These are phyloP conservation scores for Solanum chacoense DNA, from an alignment of 305 asterid species.

Conservation along the genomic window DNA sequence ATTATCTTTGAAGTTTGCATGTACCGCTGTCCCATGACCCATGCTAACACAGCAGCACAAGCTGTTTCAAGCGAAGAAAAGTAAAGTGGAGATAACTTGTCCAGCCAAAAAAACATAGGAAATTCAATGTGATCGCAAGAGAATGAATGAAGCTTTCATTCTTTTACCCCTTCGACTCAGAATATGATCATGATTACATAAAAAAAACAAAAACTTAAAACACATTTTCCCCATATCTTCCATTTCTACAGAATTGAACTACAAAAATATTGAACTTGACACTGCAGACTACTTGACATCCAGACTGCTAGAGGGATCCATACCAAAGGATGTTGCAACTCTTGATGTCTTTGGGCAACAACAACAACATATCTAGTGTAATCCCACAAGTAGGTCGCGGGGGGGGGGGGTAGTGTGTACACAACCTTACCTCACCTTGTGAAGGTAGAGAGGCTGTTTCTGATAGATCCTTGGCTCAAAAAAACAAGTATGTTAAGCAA, in stretches of 20 bases:
- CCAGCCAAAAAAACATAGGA: neutral
- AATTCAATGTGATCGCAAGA: neutral
- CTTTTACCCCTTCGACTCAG: neutral
- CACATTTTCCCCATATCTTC: neutral
- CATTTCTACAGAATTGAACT: neutral
- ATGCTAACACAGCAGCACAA: conserved; percentile 49
- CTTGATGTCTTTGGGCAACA: neutral
- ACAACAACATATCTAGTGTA: neutral
- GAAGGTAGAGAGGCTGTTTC: neutral
- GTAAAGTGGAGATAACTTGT: neutral
- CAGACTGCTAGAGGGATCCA: neutral
- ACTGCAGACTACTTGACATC: neutral
- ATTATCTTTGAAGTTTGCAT: conserved; percentile 56
- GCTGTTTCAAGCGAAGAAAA: conserved; percentile 16
- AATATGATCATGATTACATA: neutral
- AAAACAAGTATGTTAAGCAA: neutral
- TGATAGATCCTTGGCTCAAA: neutral
- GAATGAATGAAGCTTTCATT: neutral
- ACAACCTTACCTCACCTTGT: neutral
- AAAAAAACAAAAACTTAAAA: neutral
- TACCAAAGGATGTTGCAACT: neutral
- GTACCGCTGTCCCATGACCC: conserved; percentile 68
- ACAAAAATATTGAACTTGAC: neutral
- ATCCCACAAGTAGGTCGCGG: neutral
- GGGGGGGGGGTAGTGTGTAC: neutral